These are phyloP conservation scores for Patellifolia procumbens DNA, from an alignment of 179 eudicot species.

Conservation along the genomic window DNA sequence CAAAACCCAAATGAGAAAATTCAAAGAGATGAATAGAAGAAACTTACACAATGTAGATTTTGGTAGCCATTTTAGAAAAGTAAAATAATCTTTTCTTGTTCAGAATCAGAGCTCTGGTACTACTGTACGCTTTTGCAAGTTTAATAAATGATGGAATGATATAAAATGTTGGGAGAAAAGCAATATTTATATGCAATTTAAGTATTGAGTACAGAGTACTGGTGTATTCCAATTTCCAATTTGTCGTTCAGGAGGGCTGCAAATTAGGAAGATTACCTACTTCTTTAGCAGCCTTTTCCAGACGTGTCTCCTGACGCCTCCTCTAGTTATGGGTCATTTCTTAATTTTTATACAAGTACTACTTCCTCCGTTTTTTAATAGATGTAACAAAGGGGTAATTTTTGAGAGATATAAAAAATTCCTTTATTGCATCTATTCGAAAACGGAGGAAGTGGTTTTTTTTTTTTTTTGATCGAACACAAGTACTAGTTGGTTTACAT, in stretches of 20 bases:
- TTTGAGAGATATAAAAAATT: no score
- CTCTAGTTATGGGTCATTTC: no score
- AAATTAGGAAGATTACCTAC: background rate
- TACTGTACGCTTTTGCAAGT: background rate
- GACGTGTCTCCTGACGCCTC: background rate
- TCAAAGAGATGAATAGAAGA: conserved; percentile 1
- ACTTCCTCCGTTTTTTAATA: no score
- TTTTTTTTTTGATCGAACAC: no score
- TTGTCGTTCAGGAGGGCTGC: background rate
- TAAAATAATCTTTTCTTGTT: no score
- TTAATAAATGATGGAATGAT: background rate
- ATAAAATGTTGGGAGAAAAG: background rate
- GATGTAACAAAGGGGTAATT: no score
- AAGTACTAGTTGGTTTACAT: no score
- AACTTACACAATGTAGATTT: conserved; percentile 64
- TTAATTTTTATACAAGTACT: no score
- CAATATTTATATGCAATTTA: background rate
- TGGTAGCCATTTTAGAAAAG: conserved; percentile 49
- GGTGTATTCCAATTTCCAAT: background rate
- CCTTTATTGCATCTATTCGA: no score
- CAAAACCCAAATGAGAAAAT: background rate
- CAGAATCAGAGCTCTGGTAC: no score
- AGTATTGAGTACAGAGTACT: background rate
- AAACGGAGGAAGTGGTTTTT: no score
- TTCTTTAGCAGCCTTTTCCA: background rate